Percentiles rank a stretch among this genome's conserved stretches.
Evolutionary conservation across 371 early-diverging fungal genomes (phyloP).

Genomic region (Choanephora cucurbitarum): DNA sequence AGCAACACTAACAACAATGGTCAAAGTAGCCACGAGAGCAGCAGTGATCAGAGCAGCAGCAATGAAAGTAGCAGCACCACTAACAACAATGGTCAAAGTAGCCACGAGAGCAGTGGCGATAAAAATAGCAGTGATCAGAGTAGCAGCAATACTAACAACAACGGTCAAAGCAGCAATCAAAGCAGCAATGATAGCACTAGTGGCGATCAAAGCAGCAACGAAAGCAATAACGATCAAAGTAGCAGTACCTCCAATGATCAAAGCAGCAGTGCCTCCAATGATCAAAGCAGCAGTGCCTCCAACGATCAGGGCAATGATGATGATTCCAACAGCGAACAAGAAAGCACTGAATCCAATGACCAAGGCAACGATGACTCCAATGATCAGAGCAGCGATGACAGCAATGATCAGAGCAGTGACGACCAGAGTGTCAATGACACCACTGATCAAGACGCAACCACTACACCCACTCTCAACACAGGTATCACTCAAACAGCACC

Average conservation of each 20-base stretch:
- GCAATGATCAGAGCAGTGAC: no score
- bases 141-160: neutral
- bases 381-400: no score
- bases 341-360: no score
- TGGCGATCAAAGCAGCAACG: no score
- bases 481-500: neutral
- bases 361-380: no score
- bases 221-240: no score
- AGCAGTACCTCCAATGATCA: no score
- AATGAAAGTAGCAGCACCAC: no score
- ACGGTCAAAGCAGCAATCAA: neutral
- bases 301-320: neutral
- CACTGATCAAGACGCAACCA: no score
- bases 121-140: neutral
- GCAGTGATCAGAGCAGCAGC: neutral
- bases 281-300: conserved; percentile 1
- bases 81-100: neutral
- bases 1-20: neutral
- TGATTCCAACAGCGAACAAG: neutral
- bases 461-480: neutral
- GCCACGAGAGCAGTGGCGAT: neutral
- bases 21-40: conserved; percentile 7
- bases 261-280: no score
- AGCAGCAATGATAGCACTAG: no score
- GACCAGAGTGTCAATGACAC: no score